Evolutionary conservation across 306 rosid genomes (phyloP).

Genomic region (Pterocarpus macrocarpus): DNA sequence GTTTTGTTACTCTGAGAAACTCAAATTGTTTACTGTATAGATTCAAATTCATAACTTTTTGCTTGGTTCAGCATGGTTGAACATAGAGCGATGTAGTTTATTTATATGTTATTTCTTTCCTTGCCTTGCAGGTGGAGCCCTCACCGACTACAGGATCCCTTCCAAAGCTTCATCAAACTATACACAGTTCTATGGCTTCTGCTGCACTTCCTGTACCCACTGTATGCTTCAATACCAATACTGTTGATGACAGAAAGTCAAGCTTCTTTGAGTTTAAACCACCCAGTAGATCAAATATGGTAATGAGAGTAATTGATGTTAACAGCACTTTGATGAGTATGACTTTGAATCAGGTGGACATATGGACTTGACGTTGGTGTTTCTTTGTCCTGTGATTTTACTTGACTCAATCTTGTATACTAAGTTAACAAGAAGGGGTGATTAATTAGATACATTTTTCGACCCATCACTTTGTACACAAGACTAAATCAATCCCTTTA

Average conservation of each 20-base stretch:
- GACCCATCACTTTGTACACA: background rate
- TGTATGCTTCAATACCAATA: constrained; percentile 57
- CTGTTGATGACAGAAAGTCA: constrained; percentile 62
- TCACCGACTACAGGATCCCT: constrained; percentile 97
- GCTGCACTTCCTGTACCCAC: constrained; percentile 61
- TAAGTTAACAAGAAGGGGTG: constrained; percentile 9
- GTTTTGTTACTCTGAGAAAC: constrained; percentile 17
- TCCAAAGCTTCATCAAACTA: constrained; percentile 67
- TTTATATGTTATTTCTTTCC: constrained; percentile 35
- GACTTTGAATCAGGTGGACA: constrained; percentile 14
- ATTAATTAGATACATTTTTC: constrained; percentile 22
- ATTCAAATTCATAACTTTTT: constrained; percentile 9
- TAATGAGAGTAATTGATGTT: constrained; percentile 48
- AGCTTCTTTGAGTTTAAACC: constrained; percentile 86
- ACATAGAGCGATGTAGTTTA: constrained; percentile 36
- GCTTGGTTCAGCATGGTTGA: constrained; percentile 39
- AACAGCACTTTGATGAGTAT: constrained; percentile 12
- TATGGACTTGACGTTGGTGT: constrained; percentile 8
- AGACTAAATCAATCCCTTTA: constrained; percentile 27
- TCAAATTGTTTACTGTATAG: background rate
- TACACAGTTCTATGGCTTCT: constrained; percentile 56
- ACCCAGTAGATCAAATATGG: constrained; percentile 68
- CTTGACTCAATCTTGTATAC: constrained; percentile 22
- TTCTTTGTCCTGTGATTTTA: constrained; percentile 19
- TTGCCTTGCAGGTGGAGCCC: constrained; percentile 84